Evolutionary conservation across 768 basidiomycete species (phyloP), one percentile per base, ranked within the genome.

Genomic region (Panellus pusillus): DNA sequence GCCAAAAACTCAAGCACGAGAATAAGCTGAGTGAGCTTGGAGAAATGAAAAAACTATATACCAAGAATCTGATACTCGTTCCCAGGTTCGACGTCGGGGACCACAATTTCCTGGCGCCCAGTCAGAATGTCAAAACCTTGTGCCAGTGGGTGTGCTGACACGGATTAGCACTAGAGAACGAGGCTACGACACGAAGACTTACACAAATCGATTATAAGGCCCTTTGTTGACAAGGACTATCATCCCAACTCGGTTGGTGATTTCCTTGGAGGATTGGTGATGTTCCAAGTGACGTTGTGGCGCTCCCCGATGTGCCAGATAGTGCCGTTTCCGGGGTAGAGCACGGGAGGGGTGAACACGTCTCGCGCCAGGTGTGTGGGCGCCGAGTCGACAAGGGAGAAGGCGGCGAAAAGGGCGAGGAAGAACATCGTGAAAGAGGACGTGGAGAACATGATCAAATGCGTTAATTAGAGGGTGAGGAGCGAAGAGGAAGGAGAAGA

Each of bases 261-360:
- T 78, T 15, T 71, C 60, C 36, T 44, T 54, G 6, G 78, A 15
- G 76, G 66, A 35, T 66, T 49, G 43, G 40, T 3, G n/a, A 57
- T 71, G n/a, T 60, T 77, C 80, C 81, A 82, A 17, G 79, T 80
- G 17, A 82, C 80, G 9, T 72, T 79, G 47, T 78, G 65, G 1
- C 57, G 67, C 47, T 74, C 52, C 6, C 78, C 78, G 12, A 77
- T 69, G 24, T 64, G 62, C 82, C 80, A 82, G 27, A 78, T 66
- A 5, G 75, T 72, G 11, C 60, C 60, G 0, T 68, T 63, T 9
- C 64, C 67, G 14, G 81, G 80, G 54, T 67, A 74, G 38, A 72
- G 73, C 57, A 82, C 70, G 5, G 76, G 79, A 1, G 82, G 81
- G 36, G 64, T 68, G 20, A 73, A 77, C 32, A 80, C 79, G 53